Evolutionary conservation across 768 basidiomycete genomes (phyloP).

Genomic region (Boletus coccyginus): DNA sequence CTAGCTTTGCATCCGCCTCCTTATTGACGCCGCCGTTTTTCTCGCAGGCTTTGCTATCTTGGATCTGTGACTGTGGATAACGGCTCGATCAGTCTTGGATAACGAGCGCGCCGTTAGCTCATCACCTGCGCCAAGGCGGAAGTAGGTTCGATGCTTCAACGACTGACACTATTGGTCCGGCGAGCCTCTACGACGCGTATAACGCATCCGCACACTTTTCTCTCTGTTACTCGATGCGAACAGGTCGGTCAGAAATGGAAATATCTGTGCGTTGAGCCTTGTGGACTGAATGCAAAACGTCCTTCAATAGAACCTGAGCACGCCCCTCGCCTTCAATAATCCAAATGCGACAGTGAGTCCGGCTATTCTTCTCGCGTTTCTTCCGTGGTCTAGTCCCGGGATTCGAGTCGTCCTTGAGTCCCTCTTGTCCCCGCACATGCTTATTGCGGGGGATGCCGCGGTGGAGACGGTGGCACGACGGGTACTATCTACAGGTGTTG

Average conservation of each 20-base stretch:
- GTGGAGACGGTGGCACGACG: not conserved
- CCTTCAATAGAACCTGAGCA: not conserved
- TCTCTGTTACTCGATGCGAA: not conserved
- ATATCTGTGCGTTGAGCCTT: not conserved
- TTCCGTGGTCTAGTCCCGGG: not conserved
- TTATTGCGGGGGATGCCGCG: not conserved
- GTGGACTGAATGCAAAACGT: too few relatives aligned
- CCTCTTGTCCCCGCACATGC: not conserved
- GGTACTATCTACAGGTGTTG: rapidly evolving
- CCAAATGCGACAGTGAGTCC: too few relatives aligned
- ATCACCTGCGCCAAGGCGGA: not conserved
- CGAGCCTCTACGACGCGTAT: not conserved
- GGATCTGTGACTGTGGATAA: too few relatives aligned
- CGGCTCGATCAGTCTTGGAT: not conserved
- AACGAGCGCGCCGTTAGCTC: too few relatives aligned
- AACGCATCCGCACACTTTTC: not conserved
- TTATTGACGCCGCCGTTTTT: too few relatives aligned
- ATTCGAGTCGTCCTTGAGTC: not conserved
- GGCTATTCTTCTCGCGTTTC: not conserved
- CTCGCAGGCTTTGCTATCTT: too few relatives aligned
- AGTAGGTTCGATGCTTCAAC: not conserved
- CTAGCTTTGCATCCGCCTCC: too few relatives aligned
- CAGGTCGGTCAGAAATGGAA: not conserved
- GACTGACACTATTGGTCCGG: not conserved
- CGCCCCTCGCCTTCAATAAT: too few relatives aligned